Conservation (phyloP, 371 early-diverging fungal species). For the Syncephalastrum racemosum region DNA sequence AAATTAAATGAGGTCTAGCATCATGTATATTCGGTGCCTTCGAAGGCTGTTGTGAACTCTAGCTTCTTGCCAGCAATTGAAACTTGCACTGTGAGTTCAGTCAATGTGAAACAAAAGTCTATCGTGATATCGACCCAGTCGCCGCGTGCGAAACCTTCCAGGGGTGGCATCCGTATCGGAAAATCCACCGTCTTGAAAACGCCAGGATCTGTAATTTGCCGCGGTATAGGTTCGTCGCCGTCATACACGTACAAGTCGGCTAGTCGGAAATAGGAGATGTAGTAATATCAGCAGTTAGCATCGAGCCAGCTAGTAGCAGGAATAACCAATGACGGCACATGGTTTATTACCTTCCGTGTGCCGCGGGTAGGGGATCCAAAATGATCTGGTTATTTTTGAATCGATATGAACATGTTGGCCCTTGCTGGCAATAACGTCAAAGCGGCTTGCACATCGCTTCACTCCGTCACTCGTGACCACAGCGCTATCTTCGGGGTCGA, state of each 20-base stretch:
- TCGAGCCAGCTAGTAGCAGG: background rate
- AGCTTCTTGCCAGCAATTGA: constrained; percentile 16
- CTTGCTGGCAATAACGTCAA: constrained; percentile 26
- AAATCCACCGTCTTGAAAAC: constrained; percentile 43
- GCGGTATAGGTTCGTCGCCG: constrained; percentile 34
- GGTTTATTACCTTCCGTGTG: constrained; percentile 28
- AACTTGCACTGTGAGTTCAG: constrained; percentile 22
- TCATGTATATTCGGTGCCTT: background rate
- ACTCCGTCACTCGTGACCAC: constrained; percentile 28
- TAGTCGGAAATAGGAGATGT: constrained; percentile 2
- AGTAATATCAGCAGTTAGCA: background rate
- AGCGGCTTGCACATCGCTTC: constrained; percentile 30
- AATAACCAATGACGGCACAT: no score
- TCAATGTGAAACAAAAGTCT: constrained; percentile 21
- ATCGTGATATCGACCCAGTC: constrained; percentile 24
- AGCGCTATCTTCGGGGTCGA: constrained; percentile 27
- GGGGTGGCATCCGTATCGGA: constrained; percentile 30
- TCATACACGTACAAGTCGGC: constrained; percentile 41
- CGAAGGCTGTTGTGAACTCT: constrained; percentile 12
- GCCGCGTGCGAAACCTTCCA: constrained; percentile 13
- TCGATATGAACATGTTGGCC: constrained; percentile 22
- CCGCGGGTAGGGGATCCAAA: constrained; percentile 31
- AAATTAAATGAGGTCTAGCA: no score
- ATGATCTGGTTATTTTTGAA: constrained; percentile 16
- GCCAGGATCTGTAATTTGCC: constrained; percentile 45